Evolutionary conservation across 1,139 yeast species (phyloP), one percentile per base, ranked within the genome.

Genomic region (Taphrina communis): DNA sequence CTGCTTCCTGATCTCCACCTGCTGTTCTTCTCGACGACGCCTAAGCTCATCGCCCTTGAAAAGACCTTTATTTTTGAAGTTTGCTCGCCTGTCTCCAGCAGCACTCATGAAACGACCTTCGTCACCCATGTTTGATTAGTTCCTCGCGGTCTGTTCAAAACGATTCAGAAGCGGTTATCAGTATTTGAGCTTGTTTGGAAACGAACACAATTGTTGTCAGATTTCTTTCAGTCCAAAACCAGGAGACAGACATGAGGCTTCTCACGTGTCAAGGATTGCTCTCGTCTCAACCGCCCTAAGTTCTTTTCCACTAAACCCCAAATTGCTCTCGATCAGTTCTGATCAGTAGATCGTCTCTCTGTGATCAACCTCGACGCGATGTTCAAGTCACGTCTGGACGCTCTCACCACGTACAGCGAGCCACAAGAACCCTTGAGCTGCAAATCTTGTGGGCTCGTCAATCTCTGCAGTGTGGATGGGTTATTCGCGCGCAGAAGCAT

Each of bases 61-160:
- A 77, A 96, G 87, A 73, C 96, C 93, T 78, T 93, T 90, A 83
- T 94, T 94, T 79, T 95, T 94, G 82, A 90, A 94, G 78, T 89
- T 91, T 65, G 98, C 92, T 80, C 97, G 91, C 80, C 99, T 91
- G 80, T 94, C 95, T 80, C 94, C 99, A 63, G 99, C 98, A 71
- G 94, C 52, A 21, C 59, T 51, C 60, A 55, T 57, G 44, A 53
- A 63, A 19, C 61, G 48, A 35, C 55, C 61, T 19, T 63, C 67
- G 38, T 57, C 55, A 19, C 38, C 67, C 67, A 63, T 63, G 48
- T n/a, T 50, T 25, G 31, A 25, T 25, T 25, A 25, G 31, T 25
- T 25, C 31, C 31, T 25, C 31, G 31, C 31, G 31, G 31, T 25
- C 31, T 25, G 31, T 25, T 2, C 31, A 2, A 25, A 4, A 25